These are phyloP conservation scores for Melaleuca quinquenervia DNA, from an alignment of 345 rosid species.

Conservation along the genomic window DNA sequence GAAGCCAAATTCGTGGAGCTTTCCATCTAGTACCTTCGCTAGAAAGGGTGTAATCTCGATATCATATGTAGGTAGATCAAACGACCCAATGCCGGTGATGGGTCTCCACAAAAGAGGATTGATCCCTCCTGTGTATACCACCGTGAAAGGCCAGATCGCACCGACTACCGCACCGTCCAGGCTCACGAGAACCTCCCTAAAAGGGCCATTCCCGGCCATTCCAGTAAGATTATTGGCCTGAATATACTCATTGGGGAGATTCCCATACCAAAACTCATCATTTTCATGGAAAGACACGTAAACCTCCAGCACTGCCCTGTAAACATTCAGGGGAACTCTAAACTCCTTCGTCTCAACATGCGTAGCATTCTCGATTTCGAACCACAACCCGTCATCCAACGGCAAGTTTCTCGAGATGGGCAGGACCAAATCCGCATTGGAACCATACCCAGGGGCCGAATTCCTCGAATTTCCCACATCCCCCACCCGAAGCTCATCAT, in stretches of 20 bases:
- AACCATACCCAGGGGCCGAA: slow-evolving; percentile 6
- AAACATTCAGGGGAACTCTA: slow-evolving; percentile 55
- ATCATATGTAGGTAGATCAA: slow-evolving; percentile 75
- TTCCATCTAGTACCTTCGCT: slow-evolving; percentile 60
- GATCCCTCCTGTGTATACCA: slow-evolving; percentile 75
- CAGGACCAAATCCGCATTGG: slow-evolving; percentile 61
- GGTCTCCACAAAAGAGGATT: slow-evolving; percentile 89
- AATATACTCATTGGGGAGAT: slow-evolving; percentile 60
- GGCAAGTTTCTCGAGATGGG: slow-evolving; percentile 66
- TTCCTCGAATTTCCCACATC: background rate
- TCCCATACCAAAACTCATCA: slow-evolving; percentile 85
- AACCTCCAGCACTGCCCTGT: slow-evolving; percentile 83
- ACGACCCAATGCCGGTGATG: slow-evolving; percentile 66
- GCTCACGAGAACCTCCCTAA: slow-evolving; percentile 73
- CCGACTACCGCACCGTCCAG: slow-evolving; percentile 65
- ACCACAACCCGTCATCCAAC: slow-evolving; percentile 82
- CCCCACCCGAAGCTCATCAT: background rate
- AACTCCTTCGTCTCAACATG: slow-evolving; percentile 39
- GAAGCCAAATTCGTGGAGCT: slow-evolving; percentile 46
- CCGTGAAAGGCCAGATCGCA: slow-evolving; percentile 84
- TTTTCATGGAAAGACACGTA: slow-evolving; percentile 86
- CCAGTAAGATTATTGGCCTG: slow-evolving; percentile 41
- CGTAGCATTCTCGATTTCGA: slow-evolving; percentile 41
- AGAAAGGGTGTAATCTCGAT: slow-evolving; percentile 67
- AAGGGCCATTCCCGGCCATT: slow-evolving; percentile 70